Evolutionary conservation across 768 basidiomycete genomes (phyloP).

Genomic region (Russula vinacea): DNA sequence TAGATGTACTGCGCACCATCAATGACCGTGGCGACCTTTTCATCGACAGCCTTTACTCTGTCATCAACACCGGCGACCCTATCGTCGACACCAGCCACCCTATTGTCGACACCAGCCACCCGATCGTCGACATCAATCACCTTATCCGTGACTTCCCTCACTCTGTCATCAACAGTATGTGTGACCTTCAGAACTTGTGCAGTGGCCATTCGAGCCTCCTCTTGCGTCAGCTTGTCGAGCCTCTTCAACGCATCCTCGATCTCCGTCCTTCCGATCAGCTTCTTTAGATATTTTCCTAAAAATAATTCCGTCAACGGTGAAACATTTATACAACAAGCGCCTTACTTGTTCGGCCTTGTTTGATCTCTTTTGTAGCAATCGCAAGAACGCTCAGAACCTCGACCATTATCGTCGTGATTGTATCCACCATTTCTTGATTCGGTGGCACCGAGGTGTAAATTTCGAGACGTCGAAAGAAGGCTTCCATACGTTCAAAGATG

Average conservation of each 20-base stretch:
- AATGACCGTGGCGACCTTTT: not conserved
- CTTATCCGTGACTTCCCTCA: not conserved
- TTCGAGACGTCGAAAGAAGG: not conserved
- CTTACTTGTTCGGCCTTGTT: not conserved
- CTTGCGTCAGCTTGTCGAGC: slow-evolving; percentile 5
- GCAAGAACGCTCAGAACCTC: slow-evolving; percentile 3
- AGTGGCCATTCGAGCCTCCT: slow-evolving; percentile 1
- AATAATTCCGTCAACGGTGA: not conserved
- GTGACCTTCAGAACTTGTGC: not conserved
- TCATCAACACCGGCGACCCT: not conserved
- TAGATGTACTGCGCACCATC: not conserved
- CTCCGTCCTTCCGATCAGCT: not conserved
- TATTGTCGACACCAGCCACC: no score
- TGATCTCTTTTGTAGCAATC: slow-evolving; percentile 1
- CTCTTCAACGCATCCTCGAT: not conserved
- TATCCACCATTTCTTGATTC: not conserved
- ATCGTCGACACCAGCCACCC: no score
- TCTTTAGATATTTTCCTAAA: slow-evolving; percentile 3
- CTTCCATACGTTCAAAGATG: not conserved
- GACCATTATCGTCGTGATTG: not conserved
- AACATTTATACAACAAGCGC: no score
- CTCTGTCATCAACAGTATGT: not conserved
- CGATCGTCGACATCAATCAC: not conserved
- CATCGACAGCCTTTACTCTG: not conserved
- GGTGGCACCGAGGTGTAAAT: not conserved